Conservation (phyloP, 768 basidiomycete genomes). For the Dentipellis fragilis region DNA sequence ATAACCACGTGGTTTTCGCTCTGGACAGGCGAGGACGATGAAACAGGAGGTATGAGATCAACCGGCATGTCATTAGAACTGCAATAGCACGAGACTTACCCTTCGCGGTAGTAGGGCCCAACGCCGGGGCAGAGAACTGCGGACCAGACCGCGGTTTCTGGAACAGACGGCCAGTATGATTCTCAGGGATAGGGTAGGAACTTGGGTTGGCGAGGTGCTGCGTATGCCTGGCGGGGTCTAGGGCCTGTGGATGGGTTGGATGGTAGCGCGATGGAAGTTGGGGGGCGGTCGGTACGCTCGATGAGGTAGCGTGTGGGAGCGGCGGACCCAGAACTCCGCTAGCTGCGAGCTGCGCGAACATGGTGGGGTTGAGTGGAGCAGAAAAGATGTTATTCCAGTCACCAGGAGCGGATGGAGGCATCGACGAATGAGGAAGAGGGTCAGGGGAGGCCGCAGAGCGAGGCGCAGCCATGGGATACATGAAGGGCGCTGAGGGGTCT, state of each 20-base stretch:
- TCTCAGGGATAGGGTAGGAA: not conserved
- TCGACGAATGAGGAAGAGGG: slow-evolving; percentile 16
- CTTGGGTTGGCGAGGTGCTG: not conserved
- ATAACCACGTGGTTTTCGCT: not conserved
- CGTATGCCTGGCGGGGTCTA: not conserved
- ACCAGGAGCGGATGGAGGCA: slow-evolving; percentile 19
- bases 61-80: slow-evolving; percentile 7
- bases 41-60: not conserved
- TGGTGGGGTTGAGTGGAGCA: slow-evolving; percentile 47
- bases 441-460: not conserved
- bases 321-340: slow-evolving; percentile 43
- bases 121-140: not conserved
- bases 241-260: not conserved
- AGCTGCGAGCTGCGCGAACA: slow-evolving; percentile 53
- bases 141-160: not conserved
- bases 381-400: slow-evolving; percentile 54
- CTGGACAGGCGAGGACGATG: not conserved
- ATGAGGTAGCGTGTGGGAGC: slow-evolving; percentile 23
- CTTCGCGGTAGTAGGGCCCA: slow-evolving; percentile 15
- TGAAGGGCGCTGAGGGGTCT: slow-evolving; percentile 9
- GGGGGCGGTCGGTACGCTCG: slow-evolving; percentile 29
- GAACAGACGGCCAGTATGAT: not conserved
- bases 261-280: slow-evolving; percentile 15
- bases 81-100: slow-evolving; percentile 15
- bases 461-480: slow-evolving; percentile 7